phyloP scores from a whole-genome alignment of 2,329 filamentous ascomycete genomes.

The Raffaelea albimanens region DNA sequence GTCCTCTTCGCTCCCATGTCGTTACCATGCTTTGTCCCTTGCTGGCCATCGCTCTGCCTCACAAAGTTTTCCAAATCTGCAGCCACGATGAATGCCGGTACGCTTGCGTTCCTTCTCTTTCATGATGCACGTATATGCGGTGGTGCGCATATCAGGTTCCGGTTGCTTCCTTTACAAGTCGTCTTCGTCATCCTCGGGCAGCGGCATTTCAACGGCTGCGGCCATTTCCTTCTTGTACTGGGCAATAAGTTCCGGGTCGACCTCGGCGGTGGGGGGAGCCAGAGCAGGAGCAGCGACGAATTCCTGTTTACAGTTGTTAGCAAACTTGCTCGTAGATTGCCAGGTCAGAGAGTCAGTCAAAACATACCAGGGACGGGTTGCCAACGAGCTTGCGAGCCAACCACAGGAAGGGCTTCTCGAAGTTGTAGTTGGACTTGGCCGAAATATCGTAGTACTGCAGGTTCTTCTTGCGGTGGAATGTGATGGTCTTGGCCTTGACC shows the following conservation, averaged over 20 bases:
- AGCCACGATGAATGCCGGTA: no score
- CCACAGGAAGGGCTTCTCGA: constrained; percentile 99
- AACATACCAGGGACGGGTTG: constrained; percentile 71
- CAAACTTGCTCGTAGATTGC: not conserved
- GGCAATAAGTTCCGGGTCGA: constrained; percentile 74
- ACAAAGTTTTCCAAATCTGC: no score
- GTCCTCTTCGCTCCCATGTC: no score
- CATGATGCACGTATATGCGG: no score
- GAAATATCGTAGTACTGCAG: constrained; percentile 99
- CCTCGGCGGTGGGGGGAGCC: constrained; percentile 82
- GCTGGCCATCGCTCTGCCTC: no score
- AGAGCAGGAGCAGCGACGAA: constrained; percentile 94
- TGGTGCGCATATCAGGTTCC: no score
- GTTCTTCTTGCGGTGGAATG: constrained; percentile 99
- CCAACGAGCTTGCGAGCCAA: constrained; percentile 96
- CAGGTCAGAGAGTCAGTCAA: not conserved
- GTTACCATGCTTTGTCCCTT: no score
- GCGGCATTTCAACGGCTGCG: constrained; percentile 68
- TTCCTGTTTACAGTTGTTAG: constrained; percentile 48
- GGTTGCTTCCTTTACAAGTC: constrained; percentile 38
- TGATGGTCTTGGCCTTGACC: constrained; percentile 99
- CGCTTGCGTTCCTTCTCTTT: no score
- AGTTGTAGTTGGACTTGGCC: constrained; percentile 99
- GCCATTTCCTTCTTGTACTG: constrained; percentile 86
- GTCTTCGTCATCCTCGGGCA: constrained; percentile 85